These are phyloP conservation scores for Lentinula sp. DNA, from an alignment of 768 basidiomycete species.

Conservation along the genomic window DNA sequence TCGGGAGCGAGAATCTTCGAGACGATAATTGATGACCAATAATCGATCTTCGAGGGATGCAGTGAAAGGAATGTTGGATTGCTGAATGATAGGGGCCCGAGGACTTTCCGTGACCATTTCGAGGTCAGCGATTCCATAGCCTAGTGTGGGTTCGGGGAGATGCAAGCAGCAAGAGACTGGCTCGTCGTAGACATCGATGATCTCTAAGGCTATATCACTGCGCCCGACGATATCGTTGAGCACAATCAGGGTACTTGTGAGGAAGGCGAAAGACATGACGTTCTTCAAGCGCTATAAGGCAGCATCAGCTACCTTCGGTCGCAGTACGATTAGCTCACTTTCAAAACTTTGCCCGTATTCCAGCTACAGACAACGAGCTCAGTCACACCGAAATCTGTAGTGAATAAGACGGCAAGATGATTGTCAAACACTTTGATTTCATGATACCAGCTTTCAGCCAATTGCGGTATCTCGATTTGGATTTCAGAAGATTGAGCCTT, in stretches of 20 bases:
- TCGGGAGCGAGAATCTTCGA: not conserved
- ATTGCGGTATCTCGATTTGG: not conserved
- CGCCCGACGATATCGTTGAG: not conserved
- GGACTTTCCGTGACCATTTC: not conserved
- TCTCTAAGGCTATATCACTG: not conserved
- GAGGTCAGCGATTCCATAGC: not conserved
- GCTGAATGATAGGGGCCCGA: not conserved
- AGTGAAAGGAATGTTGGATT: not conserved
- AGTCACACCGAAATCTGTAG: not conserved
- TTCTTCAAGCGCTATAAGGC: too few species aligned
- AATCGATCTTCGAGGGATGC: constrained; percentile 21
- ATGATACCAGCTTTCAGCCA: constrained; percentile 9
- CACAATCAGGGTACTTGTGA: constrained; percentile 23
- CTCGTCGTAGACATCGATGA: not conserved
- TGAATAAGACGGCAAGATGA: constrained; percentile 22
- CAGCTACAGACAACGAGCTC: constrained; percentile 28
- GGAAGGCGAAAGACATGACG: constrained; percentile 26
- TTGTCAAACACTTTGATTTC: constrained; percentile 25
- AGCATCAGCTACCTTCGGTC: too few species aligned
- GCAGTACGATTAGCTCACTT: constrained; percentile 14
- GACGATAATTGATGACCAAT: constrained; percentile 21
- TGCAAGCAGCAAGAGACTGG: not conserved
- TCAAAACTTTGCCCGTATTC: constrained; percentile 20
- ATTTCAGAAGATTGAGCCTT: constrained; percentile 1
- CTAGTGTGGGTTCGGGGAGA: not conserved